These are phyloP conservation scores for Phyllosticta citriasiana DNA, from an alignment of 2,329 filamentous ascomycete species.

Conservation along the genomic window DNA sequence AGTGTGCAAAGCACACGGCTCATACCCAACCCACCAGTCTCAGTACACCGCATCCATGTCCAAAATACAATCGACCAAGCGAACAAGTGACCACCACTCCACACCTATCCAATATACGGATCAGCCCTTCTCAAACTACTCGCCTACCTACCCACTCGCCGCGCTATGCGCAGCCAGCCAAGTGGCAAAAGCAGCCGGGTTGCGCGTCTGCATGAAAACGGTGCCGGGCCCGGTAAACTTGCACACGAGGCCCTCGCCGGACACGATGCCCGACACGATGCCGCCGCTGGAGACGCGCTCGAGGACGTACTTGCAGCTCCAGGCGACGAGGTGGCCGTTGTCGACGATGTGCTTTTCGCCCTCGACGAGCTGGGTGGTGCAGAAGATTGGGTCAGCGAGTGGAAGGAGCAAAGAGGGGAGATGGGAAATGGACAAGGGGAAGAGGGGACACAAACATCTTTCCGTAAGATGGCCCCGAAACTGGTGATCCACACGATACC, in stretches of 20 bases:
- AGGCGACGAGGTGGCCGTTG: conserved; percentile 87
- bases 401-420: not conserved
- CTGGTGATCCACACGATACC: conserved; percentile 85
- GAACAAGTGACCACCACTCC: not conserved
- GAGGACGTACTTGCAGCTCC: conserved; percentile 91
- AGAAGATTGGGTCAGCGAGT: not conserved
- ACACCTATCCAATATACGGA: not conserved
- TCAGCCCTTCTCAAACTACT: not conserved
- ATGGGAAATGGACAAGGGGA: conserved; percentile 1
- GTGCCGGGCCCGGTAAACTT: conserved; percentile 86
- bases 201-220: conserved; percentile 86
- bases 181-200: conserved; percentile 53
- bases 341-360: conserved; percentile 87
- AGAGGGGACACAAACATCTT: conserved; percentile 57
- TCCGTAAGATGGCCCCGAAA: conserved; percentile 89
- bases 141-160: not conserved
- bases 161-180: conserved; percentile 35
- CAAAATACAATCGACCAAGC: too few relatives aligned
- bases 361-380: conserved; percentile 35
- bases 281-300: conserved; percentile 86
- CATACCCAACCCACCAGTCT: too few relatives aligned
- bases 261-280: conserved; percentile 75
- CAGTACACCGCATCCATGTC: too few relatives aligned
- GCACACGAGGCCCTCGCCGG: conserved; percentile 83
- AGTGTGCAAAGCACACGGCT: too few relatives aligned